These are phyloP conservation scores for Fusarium sp. DNA, from an alignment of 2,329 filamentous ascomycete genomes.

Conservation along the genomic window DNA sequence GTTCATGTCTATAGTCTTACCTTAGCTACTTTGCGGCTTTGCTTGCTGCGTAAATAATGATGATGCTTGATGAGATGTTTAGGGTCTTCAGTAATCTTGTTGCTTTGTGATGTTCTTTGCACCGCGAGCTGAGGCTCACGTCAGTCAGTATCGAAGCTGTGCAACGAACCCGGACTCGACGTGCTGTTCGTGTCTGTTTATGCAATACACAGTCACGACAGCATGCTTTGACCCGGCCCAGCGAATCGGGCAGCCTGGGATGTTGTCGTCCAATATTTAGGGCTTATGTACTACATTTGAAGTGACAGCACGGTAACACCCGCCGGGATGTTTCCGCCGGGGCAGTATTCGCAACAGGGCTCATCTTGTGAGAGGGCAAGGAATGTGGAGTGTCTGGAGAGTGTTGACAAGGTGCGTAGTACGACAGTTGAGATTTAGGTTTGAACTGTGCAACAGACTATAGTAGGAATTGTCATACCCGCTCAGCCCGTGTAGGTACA, in stretches of 20 bases:
- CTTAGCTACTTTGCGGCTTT: neutral
- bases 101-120: neutral
- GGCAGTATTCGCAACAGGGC: neutral
- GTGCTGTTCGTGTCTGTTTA: neutral
- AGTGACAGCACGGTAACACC: conserved; percentile 18
- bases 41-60: conserved; percentile 21
- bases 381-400: neutral
- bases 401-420: neutral
- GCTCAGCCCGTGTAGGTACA: neutral
- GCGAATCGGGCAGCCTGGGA: conserved; percentile 23
- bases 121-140: neutral
- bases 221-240: conserved; percentile 16
- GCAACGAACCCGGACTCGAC: conserved; percentile 7
- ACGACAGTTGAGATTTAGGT: conserved; percentile 3
- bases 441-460: neutral
- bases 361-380: conserved; percentile 25
- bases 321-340: conserved; percentile 28
- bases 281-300: neutral
- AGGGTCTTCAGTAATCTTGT: neutral
- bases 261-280: neutral
- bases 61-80: conserved; percentile 14
- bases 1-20: neutral
- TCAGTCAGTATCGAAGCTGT: neutral
- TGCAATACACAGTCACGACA: conserved; percentile 9
- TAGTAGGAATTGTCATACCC: neutral